Evolutionary conservation across 2,329 filamentous ascomycete genomes (phyloP).

Genomic region (Beauveria asiatica): DNA sequence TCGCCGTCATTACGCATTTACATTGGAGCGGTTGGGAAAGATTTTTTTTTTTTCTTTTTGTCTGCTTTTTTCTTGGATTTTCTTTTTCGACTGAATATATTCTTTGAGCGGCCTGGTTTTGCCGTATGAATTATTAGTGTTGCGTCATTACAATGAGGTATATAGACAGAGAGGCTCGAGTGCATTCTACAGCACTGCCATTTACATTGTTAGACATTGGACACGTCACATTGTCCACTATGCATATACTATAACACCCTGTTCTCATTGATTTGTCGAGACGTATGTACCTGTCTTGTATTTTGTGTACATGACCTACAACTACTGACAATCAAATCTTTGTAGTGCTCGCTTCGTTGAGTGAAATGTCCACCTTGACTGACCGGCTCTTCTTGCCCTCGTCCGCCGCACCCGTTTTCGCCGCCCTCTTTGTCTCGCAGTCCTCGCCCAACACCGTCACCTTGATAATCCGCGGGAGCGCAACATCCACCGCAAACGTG

Average conservation of each 20-base stretch:
- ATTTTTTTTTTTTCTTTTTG: background rate
- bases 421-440: conserved; percentile 5
- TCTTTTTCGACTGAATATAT: background rate
- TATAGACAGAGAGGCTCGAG: background rate
- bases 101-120: background rate
- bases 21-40: background rate
- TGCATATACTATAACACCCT: no score
- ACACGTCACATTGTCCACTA: background rate
- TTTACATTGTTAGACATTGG: background rate
- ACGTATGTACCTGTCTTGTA: background rate
- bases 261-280: no score
- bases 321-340: background rate
- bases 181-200: background rate
- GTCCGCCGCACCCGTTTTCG: background rate
- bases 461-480: conserved; percentile 45
- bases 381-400: conserved; percentile 3
- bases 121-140: background rate
- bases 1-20: background rate
- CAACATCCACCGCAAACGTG: conserved; percentile 52
- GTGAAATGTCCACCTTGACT: conserved; percentile 11
- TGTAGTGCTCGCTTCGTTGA: conserved; percentile 12
- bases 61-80: background rate
- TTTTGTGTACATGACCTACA: no score
- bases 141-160: background rate
- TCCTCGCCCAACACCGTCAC: conserved; percentile 40